Evolutionary conservation across 2,329 filamentous ascomycete genomes (phyloP).

Genomic region (Penicillium decumbens): DNA sequence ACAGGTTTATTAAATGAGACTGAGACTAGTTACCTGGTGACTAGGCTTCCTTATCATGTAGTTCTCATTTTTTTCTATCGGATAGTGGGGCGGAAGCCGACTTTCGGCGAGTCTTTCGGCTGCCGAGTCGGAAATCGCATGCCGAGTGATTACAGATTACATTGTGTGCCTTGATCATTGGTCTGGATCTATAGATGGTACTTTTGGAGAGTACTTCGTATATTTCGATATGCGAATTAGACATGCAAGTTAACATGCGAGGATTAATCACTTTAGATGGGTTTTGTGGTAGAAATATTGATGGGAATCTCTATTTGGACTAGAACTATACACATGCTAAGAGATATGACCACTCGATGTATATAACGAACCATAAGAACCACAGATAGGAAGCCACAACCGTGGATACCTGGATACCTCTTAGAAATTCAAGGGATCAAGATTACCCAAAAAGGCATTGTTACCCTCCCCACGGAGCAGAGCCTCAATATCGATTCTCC

Average conservation of each 20-base stretch:
- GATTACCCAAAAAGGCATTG: constrained; percentile 61
- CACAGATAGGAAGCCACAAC: too few relatives aligned
- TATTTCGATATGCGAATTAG: too few relatives aligned
- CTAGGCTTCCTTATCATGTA: background rate
- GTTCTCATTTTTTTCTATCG: constrained; percentile 11
- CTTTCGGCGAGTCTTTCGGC: constrained; percentile 16
- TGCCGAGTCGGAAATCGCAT: constrained; percentile 12
- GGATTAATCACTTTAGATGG: background rate
- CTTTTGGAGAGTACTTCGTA: background rate
- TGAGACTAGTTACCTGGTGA: constrained; percentile 7
- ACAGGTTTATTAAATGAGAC: background rate
- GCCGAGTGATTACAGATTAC: constrained; percentile 14
- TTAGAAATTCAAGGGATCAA: constrained; percentile 45
- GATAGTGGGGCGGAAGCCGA: constrained; percentile 22
- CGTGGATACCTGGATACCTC: background rate
- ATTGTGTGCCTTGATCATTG: background rate
- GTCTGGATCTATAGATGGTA: background rate
- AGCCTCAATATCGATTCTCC: constrained; percentile 73
- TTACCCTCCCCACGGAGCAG: constrained; percentile 62
- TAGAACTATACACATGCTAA: constrained; percentile 1
- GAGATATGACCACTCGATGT: background rate
- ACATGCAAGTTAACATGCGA: too few relatives aligned
- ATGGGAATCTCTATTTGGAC: background rate
- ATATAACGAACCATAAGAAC: background rate
- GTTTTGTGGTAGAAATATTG: background rate